Conservation (phyloP, 257 asterid genomes). For the Craterostigma plantagineum region DNA sequence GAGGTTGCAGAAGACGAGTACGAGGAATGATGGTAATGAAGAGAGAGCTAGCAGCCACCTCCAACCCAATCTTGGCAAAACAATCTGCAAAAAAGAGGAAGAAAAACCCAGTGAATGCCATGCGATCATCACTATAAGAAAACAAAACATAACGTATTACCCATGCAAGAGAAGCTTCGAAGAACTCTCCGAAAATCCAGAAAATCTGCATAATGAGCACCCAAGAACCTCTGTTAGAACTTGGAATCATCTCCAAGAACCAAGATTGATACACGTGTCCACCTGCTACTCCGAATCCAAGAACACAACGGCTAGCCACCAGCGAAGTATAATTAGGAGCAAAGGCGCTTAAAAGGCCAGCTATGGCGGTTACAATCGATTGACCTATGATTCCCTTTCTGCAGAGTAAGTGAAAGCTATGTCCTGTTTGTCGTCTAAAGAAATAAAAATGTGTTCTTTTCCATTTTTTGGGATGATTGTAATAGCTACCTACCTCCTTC, state of each 20-base stretch:
- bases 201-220: constrained; percentile 14
- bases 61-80: constrained; percentile 28
- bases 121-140: not conserved
- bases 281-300: constrained; percentile 35
- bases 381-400: constrained; percentile 9
- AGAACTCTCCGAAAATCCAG: constrained; percentile 23
- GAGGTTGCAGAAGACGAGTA: constrained; percentile 8
- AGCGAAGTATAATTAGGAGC: constrained; percentile 15
- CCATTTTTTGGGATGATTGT: not conserved
- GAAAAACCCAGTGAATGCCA: not conserved
- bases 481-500: constrained; percentile 13
- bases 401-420: not conserved
- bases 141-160: too few species aligned
- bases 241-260: constrained; percentile 31
- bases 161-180: constrained; percentile 39
- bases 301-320: constrained; percentile 15
- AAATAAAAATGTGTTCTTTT: not conserved
- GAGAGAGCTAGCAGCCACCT: constrained; percentile 23
- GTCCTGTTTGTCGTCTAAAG: not conserved
- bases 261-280: constrained; percentile 26
- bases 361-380: constrained; percentile 1
- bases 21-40: constrained; percentile 14
- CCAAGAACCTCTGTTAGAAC: constrained; percentile 31
- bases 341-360: constrained; percentile 15
- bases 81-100: constrained; percentile 9